phyloP scores from a whole-genome alignment of 2,329 filamentous ascomycete species.

The Grosmannia huntii region DNA sequence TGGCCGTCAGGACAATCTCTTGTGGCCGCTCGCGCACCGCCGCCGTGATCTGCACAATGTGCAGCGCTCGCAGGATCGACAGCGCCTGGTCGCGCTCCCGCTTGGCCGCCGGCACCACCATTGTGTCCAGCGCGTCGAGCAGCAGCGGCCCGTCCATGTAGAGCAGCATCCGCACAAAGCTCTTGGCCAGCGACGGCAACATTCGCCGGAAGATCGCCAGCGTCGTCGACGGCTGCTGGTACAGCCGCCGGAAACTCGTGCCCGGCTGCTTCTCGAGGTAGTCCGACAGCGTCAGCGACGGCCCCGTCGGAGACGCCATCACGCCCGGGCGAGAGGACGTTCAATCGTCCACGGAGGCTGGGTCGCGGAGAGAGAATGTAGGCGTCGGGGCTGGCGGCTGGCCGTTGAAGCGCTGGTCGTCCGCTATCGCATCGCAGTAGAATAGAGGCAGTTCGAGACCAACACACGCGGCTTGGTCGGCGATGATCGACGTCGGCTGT shows the following conservation, averaged over 20 bases:
- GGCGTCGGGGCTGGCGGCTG: neutral
- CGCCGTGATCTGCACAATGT: conserved; percentile 61
- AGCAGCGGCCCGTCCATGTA: conserved; percentile 76
- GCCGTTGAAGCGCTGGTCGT: neutral
- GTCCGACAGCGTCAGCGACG: conserved; percentile 57
- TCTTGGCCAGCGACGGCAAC: conserved; percentile 89
- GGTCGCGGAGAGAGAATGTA: too few species aligned
- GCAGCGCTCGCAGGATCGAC: conserved; percentile 68
- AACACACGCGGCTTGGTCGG: neutral
- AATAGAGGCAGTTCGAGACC: too few species aligned
- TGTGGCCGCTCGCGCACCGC: conserved; percentile 50
- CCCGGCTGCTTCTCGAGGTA: conserved; percentile 88
- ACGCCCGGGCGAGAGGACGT: neutral
- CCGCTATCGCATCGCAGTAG: neutral
- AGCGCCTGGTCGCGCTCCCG: conserved; percentile 74
- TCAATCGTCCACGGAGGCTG: too few species aligned
- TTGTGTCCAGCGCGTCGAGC: conserved; percentile 69
- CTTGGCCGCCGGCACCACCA: conserved; percentile 58
- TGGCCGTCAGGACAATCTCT: conserved; percentile 64
- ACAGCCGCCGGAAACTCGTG: conserved; percentile 80
- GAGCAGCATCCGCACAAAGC: conserved; percentile 87
- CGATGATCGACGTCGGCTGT: neutral
- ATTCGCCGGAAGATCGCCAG: conserved; percentile 95
- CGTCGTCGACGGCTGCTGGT: conserved; percentile 89
- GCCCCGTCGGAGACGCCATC: conserved; percentile 32